Percentiles rank a stretch among this genome's conserved stretches.
phyloP scores from a whole-genome alignment of 1,284 basidiomycete genomes.

The Athelia sp. region DNA sequence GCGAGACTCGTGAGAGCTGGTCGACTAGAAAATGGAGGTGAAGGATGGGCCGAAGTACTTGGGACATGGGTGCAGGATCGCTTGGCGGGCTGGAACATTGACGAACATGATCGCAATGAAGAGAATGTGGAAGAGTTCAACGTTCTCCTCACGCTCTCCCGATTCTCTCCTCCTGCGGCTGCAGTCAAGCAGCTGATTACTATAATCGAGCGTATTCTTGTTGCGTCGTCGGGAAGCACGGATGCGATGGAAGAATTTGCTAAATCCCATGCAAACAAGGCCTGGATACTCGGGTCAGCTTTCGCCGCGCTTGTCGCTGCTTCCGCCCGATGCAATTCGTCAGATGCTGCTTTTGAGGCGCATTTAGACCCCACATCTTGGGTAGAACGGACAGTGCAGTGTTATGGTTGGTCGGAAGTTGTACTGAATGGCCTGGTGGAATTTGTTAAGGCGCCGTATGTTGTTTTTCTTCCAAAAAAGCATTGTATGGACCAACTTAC shows the following conservation, averaged over 20 bases:
- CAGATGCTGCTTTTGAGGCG: neutral
- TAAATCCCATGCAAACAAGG: slow-evolving; percentile 33
- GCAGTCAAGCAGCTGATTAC: slow-evolving; percentile 35
- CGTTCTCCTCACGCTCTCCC: slow-evolving; percentile 46
- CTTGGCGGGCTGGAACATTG: slow-evolving; percentile 1
- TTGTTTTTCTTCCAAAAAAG: neutral
- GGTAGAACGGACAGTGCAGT: slow-evolving; percentile 36
- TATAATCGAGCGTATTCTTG: slow-evolving; percentile 42
- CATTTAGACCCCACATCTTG: slow-evolving; percentile 27
- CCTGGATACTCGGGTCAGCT: slow-evolving; percentile 48
- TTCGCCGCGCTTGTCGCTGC: slow-evolving; percentile 41
- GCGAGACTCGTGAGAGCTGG: slow-evolving; percentile 40
- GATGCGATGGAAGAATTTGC: slow-evolving; percentile 29
- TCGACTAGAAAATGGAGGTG: slow-evolving; percentile 49
- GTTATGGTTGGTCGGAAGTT: slow-evolving; percentile 57
- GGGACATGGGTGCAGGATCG: slow-evolving; percentile 35
- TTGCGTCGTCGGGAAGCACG: slow-evolving; percentile 23
- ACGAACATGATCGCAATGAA: neutral
- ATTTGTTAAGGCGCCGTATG: slow-evolving; percentile 45
- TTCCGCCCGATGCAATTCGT: slow-evolving; percentile 13
- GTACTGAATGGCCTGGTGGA: slow-evolving; percentile 50
- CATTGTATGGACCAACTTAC: too few relatives aligned
- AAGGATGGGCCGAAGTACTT: slow-evolving; percentile 50
- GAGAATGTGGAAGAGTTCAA: slow-evolving; percentile 24
- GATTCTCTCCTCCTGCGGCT: slow-evolving; percentile 41